Percentiles rank a stretch among this genome's conserved stretches.
Evolutionary conservation across 2,329 filamentous ascomycete species (phyloP).

Genomic region (Pseudopyrenochaeta lycopersici): DNA sequence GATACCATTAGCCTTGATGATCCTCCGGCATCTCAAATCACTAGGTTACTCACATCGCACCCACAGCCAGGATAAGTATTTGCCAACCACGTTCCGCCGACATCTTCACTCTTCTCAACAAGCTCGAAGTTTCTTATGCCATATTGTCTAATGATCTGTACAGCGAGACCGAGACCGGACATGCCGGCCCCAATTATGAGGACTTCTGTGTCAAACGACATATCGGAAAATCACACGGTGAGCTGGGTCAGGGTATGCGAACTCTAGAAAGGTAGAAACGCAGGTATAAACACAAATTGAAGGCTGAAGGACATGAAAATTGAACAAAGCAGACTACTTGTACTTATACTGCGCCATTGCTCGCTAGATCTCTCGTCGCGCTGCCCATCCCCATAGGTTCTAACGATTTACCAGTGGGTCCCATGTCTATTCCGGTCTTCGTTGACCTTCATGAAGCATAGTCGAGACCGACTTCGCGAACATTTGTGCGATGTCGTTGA

Average conservation of each 20-base stretch:
- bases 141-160: constrained; percentile 55
- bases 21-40: neutral
- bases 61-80: constrained; percentile 48
- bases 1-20: neutral
- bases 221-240: constrained; percentile 1
- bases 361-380: neutral
- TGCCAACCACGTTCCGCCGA: constrained; percentile 44
- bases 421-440: neutral
- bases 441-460: constrained; percentile 3
- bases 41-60: constrained; percentile 37
- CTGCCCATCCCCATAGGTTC: constrained; percentile 1
- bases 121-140: constrained; percentile 53
- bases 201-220: constrained; percentile 56
- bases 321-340: neutral
- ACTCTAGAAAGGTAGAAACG: neutral
- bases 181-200: constrained; percentile 62
- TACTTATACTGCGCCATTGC: constrained; percentile 10
- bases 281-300: neutral
- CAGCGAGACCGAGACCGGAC: constrained; percentile 57
- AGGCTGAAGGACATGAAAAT: neutral
- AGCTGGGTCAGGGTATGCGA: neutral
- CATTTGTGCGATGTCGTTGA: constrained; percentile 6
- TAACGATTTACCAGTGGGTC: neutral
- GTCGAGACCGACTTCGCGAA: constrained; percentile 6
- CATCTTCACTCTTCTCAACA: constrained; percentile 55